Conservation (phyloP, 495 filamentous ascomycete genomes). For the Podospora pseudopauciseta region DNA sequence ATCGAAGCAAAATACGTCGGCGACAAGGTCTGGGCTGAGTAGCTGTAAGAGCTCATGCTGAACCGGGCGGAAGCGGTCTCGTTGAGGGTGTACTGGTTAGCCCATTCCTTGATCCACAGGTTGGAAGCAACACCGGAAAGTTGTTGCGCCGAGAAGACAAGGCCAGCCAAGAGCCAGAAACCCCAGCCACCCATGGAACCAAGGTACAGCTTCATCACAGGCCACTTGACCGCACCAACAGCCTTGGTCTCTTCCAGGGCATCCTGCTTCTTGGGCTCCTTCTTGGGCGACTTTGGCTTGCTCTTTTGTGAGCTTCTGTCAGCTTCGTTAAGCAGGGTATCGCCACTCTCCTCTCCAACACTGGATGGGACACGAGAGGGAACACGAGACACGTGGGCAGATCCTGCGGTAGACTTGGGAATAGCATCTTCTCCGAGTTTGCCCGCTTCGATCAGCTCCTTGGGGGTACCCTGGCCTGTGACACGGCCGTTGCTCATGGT, state of each 20-base stretch:
- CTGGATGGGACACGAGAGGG: conserved; percentile 73
- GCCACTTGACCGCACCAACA: conserved; percentile 78
- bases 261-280: conserved; percentile 46
- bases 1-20: conserved; percentile 38
- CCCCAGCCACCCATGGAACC: conserved; percentile 88
- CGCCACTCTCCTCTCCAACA: conserved; percentile 51
- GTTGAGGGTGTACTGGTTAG: conserved; percentile 50
- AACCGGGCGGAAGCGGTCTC: conserved; percentile 23
- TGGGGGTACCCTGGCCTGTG: conserved; percentile 66
- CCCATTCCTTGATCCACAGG: conserved; percentile 92
- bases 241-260: conserved; percentile 70
- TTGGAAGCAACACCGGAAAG: conserved; percentile 78
- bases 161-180: conserved; percentile 76
- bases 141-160: conserved; percentile 77
- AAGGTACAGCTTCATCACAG: conserved; percentile 80
- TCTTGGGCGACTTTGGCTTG: conserved; percentile 41
- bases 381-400: conserved; percentile 59
- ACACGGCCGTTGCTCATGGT: conserved; percentile 85
- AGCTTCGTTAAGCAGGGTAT: conserved; percentile 44
- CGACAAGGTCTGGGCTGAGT: conserved; percentile 29
- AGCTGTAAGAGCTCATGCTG: conserved; percentile 37
- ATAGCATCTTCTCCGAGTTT: conserved; percentile 72
- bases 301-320: conserved; percentile 33
- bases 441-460: conserved; percentile 76
- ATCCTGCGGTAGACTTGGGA: conserved; percentile 65